A percentile compares a stretch with the other conserved stretches of the same genome.
phyloP scores from a whole-genome alignment of 345 rosid species.

The Passiflora organensis region DNA sequence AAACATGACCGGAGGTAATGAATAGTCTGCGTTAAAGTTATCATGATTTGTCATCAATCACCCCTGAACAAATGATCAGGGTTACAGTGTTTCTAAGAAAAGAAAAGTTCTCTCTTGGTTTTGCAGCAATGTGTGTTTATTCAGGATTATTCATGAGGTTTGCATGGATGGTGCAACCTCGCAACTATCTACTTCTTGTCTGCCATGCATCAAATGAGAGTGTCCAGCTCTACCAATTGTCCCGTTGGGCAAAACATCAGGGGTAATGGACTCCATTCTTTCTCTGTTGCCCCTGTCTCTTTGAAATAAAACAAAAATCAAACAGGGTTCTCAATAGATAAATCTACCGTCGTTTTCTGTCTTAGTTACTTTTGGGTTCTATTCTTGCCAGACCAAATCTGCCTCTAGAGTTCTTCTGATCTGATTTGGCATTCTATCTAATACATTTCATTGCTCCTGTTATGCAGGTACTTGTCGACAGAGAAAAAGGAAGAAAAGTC shows the following conservation, averaged over 20 bases:
- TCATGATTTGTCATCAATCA: not conserved
- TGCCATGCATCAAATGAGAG: conserved; percentile 96
- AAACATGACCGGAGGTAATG: conserved; percentile 73
- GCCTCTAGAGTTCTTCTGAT: no score
- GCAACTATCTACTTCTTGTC: conserved; percentile 74
- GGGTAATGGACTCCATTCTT: conserved; percentile 18
- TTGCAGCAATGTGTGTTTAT: conserved; percentile 71
- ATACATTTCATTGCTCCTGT: not conserved
- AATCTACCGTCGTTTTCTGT: no score
- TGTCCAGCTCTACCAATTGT: conserved; percentile 87
- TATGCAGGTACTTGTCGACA: conserved; percentile 20
- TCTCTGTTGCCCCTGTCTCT: not conserved
- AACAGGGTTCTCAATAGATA: no score
- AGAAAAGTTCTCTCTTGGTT: not conserved
- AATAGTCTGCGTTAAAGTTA: not conserved
- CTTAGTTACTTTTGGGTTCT: no score
- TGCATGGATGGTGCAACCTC: conserved; percentile 91
- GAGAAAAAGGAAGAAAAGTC: conserved; percentile 17
- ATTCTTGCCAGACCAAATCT: no score
- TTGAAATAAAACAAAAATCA: no score
- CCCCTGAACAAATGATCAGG: not conserved
- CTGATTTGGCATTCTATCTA: no score
- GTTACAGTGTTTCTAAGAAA: no score
- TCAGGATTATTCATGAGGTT: conserved; percentile 82
- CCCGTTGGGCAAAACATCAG: conserved; percentile 63